A percentile compares a stretch with the other conserved stretches of the same genome.
Evolutionary conservation across 805 yeast species (phyloP).

Genomic region (Candida quercuum): DNA sequence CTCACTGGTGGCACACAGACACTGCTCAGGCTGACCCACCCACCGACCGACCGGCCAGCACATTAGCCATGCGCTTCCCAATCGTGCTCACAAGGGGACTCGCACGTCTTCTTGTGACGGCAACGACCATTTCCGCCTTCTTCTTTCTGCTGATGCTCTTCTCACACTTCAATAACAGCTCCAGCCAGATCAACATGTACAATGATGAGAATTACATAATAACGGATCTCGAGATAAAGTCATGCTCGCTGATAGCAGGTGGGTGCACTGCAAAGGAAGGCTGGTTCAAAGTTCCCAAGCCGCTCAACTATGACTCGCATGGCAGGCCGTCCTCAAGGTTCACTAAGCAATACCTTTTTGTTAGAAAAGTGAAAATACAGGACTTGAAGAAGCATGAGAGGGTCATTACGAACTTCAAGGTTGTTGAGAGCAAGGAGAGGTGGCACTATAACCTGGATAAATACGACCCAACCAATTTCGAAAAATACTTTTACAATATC

Average conservation of each 20-base stretch:
- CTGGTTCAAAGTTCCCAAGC: conserved; percentile 12
- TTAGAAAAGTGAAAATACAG: conserved; percentile 5
- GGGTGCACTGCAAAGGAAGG: conserved; percentile 4
- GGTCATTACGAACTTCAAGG: conserved; percentile 3
- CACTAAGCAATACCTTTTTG: conserved; percentile 10
- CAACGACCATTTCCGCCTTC: too few relatives aligned
- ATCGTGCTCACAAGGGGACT: not conserved
- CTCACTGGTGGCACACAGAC: too few relatives aligned
- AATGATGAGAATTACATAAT: not conserved
- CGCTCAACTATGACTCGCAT: conserved; percentile 6
- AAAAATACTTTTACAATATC: conserved; percentile 25
- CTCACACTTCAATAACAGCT: too few relatives aligned
- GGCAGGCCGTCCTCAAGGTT: conserved; percentile 7
- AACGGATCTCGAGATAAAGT: conserved; percentile 2
- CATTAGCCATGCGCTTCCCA: too few relatives aligned
- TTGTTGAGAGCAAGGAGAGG: conserved; percentile 1
- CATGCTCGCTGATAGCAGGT: conserved; percentile 4
- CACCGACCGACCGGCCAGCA: too few relatives aligned
- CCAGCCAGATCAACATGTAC: not conserved
- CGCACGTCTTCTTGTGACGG: not conserved
- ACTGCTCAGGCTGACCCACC: too few relatives aligned
- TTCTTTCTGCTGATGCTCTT: not conserved
- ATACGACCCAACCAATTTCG: conserved; percentile 8
- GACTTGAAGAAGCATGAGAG: conserved; percentile 1
- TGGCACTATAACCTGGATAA: conserved; percentile 53